Base-by-base conservation (phyloP, 2,329 filamentous ascomycete genomes). In the Aspergillus neotritici region DNA sequence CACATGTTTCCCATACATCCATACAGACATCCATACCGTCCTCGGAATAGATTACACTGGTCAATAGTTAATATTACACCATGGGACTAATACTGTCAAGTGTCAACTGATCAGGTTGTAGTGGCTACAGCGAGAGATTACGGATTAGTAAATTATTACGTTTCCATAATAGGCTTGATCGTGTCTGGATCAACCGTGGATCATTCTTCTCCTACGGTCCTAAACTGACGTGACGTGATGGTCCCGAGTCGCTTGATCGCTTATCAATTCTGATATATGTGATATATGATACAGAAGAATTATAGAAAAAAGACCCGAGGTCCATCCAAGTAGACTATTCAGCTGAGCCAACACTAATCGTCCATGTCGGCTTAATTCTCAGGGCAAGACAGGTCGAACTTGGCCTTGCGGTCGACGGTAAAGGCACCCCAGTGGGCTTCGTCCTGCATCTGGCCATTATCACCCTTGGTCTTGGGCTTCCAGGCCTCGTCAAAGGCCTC, bases 401-500 rank as follows among this genome's bases (percentile, higher is more conserved):
- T 84, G 49, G 69, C 46, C 59, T 69, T 71, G 54, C 81, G 72
- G 48, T 81, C 74, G 1, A 73, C 70, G 33, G 73, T 79, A 75
- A 82, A 84, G 33, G 80, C 78, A 56, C 83, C 83, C 83, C 83
- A 86, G 55, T 83, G 75, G 30, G 75, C 81, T 75, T 86, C 82
- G 55, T 83, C 77, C 37, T 73, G 76, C 9, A 69, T 65, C 51
- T 75, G 64, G 50, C 83, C 83, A 56, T 82, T 79, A 60, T 83
- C 75, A 55, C 83, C 83, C 48, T 75, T 66, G 51, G 74, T 77
- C 34, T 72, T 63, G 41, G 82, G 80, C 77, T 86, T 86, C 79
- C 80, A 84, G 46, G 76, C 70, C 76, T 87, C 83, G 55, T 86
- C 83, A 54, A 84, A 85, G 34, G 82, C 82, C 72, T 86, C 83